phyloP scores from a whole-genome alignment of 768 basidiomycete genomes.

The Tulasnella calospora region DNA sequence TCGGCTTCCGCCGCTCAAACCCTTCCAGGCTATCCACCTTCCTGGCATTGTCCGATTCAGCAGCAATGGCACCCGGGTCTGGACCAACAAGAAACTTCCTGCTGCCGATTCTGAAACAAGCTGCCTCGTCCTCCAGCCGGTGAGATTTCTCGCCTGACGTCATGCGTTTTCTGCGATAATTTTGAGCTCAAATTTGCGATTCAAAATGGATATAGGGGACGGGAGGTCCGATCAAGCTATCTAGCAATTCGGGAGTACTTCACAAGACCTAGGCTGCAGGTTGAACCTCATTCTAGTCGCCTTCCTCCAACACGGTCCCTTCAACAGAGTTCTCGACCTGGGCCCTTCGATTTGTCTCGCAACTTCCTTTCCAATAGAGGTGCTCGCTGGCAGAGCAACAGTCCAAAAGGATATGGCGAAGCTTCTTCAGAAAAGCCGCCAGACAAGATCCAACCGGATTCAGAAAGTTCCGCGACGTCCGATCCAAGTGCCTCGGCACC shows the following conservation, averaged over 20 bases:
- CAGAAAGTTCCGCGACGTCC: not conserved
- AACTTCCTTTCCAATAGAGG: not conserved
- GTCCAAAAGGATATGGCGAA: not conserved
- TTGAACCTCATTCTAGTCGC: not conserved
- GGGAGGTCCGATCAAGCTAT: not conserved
- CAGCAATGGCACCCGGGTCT: not conserved
- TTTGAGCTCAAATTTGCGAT: not conserved
- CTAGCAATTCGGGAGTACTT: not conserved
- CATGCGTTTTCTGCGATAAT: not conserved
- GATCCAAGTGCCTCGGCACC: not conserved
- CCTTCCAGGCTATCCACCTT: not conserved
- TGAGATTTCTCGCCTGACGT: not conserved
- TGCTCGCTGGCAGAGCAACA: slow-evolving; percentile 1
- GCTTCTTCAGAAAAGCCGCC: not conserved
- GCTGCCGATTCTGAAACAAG: not conserved
- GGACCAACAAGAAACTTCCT: not conserved
- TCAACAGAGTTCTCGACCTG: not conserved
- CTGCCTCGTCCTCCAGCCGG: not conserved
- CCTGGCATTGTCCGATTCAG: not conserved
- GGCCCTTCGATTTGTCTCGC: not conserved
- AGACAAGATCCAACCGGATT: not conserved
- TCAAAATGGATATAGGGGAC: not conserved
- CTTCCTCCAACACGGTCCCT: not conserved
- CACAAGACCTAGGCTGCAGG: not conserved
- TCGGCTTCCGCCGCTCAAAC: slow-evolving; percentile 1